Conservation (phyloP, 2,329 filamentous ascomycete genomes). For the Allantophomopsis cytisporea region DNA sequence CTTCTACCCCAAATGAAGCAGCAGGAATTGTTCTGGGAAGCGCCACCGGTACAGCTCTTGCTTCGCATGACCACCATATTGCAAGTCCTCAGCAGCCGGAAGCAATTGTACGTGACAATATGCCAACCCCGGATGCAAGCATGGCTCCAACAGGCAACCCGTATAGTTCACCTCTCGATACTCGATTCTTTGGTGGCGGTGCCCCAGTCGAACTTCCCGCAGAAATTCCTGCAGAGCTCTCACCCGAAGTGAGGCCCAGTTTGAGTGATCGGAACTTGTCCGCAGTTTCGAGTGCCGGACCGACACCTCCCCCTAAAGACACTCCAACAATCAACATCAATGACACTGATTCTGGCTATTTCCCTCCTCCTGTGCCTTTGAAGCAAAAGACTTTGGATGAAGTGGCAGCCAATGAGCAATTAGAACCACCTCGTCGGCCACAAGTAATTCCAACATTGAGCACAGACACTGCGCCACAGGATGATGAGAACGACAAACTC, state of each 20-base stretch:
- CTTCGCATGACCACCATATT: conserved; percentile 6
- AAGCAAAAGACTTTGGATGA: conserved; percentile 3
- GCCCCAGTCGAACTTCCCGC: conserved; percentile 11
- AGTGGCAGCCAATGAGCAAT: conserved; percentile 1
- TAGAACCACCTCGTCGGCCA: conserved; percentile 3
- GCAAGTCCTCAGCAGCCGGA: conserved; percentile 1
- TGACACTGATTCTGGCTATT: conserved; percentile 4
- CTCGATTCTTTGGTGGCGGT: conserved; percentile 9
- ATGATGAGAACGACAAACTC: conserved; percentile 56
- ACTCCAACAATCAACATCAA: conserved; percentile 7
- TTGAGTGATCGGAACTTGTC: conserved; percentile 14
- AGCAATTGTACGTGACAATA: background rate
- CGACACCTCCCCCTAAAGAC: conserved; percentile 32
- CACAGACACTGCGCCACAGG: conserved; percentile 8
- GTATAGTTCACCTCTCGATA: conserved; percentile 10
- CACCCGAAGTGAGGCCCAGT: no score
- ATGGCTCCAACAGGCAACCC: conserved; percentile 11
- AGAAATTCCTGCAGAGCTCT: background rate
- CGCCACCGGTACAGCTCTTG: conserved; percentile 31
- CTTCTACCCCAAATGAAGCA: conserved; percentile 3
- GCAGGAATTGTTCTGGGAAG: conserved; percentile 26
- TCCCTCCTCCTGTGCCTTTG: conserved; percentile 5
- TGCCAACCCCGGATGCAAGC: conserved; percentile 11
- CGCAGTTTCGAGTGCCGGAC: conserved; percentile 21
- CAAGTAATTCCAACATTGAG: conserved; percentile 8